Evolutionary conservation across 164 flowering plant genomes (phyloP).

Genomic region (Liriodendron chinense): DNA sequence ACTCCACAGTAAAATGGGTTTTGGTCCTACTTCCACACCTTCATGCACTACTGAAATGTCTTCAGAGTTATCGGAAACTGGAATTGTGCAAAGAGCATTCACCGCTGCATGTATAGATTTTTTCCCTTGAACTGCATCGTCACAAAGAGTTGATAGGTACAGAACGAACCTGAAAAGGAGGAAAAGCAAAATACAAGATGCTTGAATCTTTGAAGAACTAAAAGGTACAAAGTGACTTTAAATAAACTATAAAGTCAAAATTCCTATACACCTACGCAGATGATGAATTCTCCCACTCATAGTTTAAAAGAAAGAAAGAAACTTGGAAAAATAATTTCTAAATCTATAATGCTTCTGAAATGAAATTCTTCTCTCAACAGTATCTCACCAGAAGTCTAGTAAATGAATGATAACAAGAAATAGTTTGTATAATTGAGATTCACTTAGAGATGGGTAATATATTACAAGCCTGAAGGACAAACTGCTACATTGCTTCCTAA

Average conservation of each 20-base stretch:
- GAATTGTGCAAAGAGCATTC: constrained; percentile 36
- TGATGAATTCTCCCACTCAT: neutral
- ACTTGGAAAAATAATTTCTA: neutral
- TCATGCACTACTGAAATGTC: constrained; percentile 22
- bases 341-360: neutral
- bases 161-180: constrained; percentile 62
- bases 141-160: constrained; percentile 62
- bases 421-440: neutral
- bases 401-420: neutral
- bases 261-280: neutral
- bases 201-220: neutral
- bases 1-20: constrained; percentile 69
- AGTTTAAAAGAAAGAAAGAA: neutral
- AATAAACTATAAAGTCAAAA: neutral
- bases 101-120: constrained; percentile 51
- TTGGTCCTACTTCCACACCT: constrained; percentile 26
- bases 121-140: constrained; percentile 59
- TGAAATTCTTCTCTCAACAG: neutral
- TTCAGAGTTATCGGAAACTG: constrained; percentile 32
- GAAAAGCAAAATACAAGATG: neutral
- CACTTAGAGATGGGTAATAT: constrained; percentile 4
- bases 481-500: constrained; percentile 59
- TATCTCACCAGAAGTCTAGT: too few species aligned
- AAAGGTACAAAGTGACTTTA: neutral
- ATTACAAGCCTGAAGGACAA: constrained; percentile 85